Percentiles rank a stretch among this genome's conserved stretches.
Evolutionary conservation across 495 filamentous ascomycete genomes (phyloP).

Genomic region (Tuber magnatum): DNA sequence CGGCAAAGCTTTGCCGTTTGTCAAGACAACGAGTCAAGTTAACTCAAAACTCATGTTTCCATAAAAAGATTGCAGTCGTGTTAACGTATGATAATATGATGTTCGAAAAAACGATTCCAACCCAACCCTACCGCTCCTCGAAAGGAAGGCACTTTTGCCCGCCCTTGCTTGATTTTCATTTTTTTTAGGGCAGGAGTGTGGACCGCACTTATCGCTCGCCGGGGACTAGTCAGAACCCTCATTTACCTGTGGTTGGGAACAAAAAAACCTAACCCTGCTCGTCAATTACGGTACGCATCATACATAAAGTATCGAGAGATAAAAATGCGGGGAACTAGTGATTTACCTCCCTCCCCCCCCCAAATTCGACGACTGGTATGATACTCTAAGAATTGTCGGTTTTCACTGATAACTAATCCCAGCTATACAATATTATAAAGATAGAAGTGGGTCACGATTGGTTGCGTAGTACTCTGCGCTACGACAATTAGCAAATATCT

Average conservation of each 20-base stretch:
- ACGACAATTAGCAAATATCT: neutral
- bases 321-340: neutral
- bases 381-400: too few relatives aligned
- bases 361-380: neutral
- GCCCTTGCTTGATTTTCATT: neutral
- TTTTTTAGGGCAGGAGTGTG: neutral
- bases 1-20: too few relatives aligned
- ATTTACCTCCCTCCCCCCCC: too few relatives aligned
- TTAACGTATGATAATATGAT: too few relatives aligned
- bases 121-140: neutral
- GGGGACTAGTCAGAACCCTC: too few relatives aligned
- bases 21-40: too few relatives aligned
- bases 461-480: neutral
- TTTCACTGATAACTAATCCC: too few relatives aligned
- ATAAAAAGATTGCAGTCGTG: too few relatives aligned
- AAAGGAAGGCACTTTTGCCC: neutral
- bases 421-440: neutral
- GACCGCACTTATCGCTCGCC: neutral
- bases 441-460: neutral
- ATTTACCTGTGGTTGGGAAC: neutral
- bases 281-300: too few relatives aligned
- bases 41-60: neutral
- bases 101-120: neutral
- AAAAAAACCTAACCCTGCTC: neutral
- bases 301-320: too few relatives aligned